A percentile compares a stretch with the other conserved stretches of the same genome.
Evolutionary conservation across 371 early-diverging fungal genomes (phyloP).

Genomic region (Aphelidium insulamus): DNA sequence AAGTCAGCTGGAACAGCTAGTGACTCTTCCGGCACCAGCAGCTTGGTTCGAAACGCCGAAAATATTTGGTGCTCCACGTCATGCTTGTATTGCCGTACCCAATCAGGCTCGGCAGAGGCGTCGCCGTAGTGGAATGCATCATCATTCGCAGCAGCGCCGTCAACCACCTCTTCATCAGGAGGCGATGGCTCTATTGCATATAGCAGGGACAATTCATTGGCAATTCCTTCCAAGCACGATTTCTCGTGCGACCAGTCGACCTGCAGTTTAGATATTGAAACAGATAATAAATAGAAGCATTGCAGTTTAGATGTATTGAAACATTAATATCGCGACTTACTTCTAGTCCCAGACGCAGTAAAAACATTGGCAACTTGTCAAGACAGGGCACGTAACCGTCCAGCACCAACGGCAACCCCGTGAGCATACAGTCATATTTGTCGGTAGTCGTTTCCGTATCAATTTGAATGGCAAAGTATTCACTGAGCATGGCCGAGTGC

Average conservation of each 20-base stretch:
- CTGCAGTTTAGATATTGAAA: constrained; percentile 7
- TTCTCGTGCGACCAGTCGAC: constrained; percentile 66
- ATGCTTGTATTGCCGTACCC: constrained; percentile 19
- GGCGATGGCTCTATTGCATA: constrained; percentile 49
- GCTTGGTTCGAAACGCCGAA: constrained; percentile 35
- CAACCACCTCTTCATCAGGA: constrained; percentile 4
- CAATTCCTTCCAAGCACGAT: constrained; percentile 44
- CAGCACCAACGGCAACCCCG: constrained; percentile 49
- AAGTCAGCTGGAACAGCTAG: constrained; percentile 21
- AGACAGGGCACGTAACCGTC: constrained; percentile 51
- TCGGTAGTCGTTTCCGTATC: no score
- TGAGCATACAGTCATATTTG: constrained; percentile 29
- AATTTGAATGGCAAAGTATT: constrained; percentile 58
- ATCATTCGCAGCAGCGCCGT: neutral
- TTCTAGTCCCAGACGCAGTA: constrained; percentile 49
- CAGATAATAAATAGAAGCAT: neutral
- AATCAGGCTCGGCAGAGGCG: constrained; percentile 7
- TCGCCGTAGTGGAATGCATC: constrained; percentile 4
- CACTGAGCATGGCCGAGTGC: constrained; percentile 61
- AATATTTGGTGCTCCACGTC: constrained; percentile 51
- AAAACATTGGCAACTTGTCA: constrained; percentile 58
- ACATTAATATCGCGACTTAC: constrained; percentile 10
- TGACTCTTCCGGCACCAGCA: constrained; percentile 31
- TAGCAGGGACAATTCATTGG: constrained; percentile 46
- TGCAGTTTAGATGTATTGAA: constrained; percentile 1